Percentiles rank a stretch among this genome's conserved stretches.
Evolutionary conservation across 768 basidiomycete genomes (phyloP).

Genomic region (Hysterangium stoloniferum): DNA sequence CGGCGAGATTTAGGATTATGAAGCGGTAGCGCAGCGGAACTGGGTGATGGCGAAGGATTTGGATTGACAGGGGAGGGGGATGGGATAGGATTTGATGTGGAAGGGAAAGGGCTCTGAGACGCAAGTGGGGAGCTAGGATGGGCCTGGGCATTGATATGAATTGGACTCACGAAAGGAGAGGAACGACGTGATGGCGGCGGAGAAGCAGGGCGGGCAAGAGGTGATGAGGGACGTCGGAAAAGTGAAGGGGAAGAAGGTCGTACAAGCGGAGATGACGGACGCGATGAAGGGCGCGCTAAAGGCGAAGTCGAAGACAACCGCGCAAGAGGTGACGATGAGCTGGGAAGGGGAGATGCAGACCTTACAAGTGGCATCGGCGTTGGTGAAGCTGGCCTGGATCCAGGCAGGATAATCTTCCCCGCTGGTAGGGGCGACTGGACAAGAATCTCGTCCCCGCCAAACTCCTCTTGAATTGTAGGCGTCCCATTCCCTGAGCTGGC

Average conservation of each 20-base stretch:
- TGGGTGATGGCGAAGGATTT: background rate
- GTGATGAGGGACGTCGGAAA: conserved; percentile 3
- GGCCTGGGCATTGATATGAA: background rate
- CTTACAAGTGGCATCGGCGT: background rate
- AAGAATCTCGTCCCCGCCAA: no score
- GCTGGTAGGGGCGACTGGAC: no score
- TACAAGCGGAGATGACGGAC: conserved; percentile 6
- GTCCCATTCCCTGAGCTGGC: conserved; percentile 49
- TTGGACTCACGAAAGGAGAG: background rate
- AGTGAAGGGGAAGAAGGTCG: background rate
- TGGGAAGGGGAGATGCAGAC: conserved; percentile 24
- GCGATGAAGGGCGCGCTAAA: background rate
- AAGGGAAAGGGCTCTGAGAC: background rate
- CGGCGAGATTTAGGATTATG: conserved; percentile 4
- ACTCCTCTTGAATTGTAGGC: conserved; percentile 2
- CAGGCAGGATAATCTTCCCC: no score
- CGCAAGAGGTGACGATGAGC: background rate
- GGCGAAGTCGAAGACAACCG: conserved; percentile 5
- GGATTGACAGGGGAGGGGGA: background rate
- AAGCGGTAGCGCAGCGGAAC: background rate
- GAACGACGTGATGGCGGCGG: background rate
- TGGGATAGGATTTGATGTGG: background rate
- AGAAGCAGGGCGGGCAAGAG: background rate
- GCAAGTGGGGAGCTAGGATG: conserved; percentile 1
- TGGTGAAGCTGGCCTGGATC: background rate